Evolutionary conservation across 768 basidiomycete species (phyloP), one percentile per base, ranked within the genome.

Genomic region (Gautieria morchelliformis): DNA sequence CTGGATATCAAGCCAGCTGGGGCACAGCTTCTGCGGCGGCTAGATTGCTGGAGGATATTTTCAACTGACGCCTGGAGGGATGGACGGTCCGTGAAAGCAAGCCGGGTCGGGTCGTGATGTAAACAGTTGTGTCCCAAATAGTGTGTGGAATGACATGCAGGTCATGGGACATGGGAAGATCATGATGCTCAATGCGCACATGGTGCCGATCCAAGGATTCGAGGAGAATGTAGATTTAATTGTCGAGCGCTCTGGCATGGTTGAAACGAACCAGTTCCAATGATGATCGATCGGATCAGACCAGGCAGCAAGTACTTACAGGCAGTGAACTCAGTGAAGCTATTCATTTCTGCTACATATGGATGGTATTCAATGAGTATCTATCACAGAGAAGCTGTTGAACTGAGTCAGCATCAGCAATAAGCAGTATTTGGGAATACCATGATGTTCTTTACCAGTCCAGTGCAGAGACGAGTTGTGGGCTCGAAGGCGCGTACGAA

Each of bases 1-100:
- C 74, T 59, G 84, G 83, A 1, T 87, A 77, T 60, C 79, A 82
- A 58, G 75, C 79, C 3, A 83, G 82, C 0, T 86, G 83, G 84
- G 84, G 82, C 1, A 81, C 77, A 3, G 84, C 85, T 8, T 70
- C 69, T 4, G 69, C 74, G 11, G 81, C 76, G 0, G 59, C 82
- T 15, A 66, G 68, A 24, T 62, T 85, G 5, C 65, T 84, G 57
- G 74, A 81, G 54, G 66, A 66, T 17, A 74, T 72, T 10, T 61
- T 81, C 53, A 41, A 58, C 35, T 37, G 35, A 37, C 35, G 35
- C 35, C 35, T 9, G 3, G 27, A 27, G 27, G 27, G 27, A 5
- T 27, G 27, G 5, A 9, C 35, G 35, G 35, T 37, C 9, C 9
- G 35, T 37, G 3, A 9, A 37, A 9, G 35, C 35, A 37, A 37